Evolutionary conservation across 2,329 filamentous ascomycete species (phyloP), one percentile per base, ranked within the genome.

Genomic region (Ilyonectria sp.): DNA sequence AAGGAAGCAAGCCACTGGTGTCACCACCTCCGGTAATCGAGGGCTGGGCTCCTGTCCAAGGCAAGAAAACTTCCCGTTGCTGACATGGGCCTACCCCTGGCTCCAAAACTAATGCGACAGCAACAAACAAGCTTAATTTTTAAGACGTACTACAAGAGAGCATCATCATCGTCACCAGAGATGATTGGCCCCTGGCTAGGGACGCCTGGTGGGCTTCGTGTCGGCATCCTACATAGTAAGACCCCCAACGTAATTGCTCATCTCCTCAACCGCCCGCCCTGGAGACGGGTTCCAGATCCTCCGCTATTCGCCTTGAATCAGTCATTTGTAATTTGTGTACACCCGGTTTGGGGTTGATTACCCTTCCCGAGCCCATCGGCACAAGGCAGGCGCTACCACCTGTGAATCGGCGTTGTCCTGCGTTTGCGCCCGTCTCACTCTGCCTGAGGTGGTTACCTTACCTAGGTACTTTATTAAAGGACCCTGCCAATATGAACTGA

Each of bases 111-210:
- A n/a, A 21, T n/a, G 31, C 29, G 23, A 10, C 44, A 50, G 44
- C 10, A 47, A 58, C 43, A 66, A 66, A 66, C 53, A 66, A 66
- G 63, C 63, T 66, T 66, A 66, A 54, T 50, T 65, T 58, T 55
- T 35, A 53, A 29, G 40, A 33, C 50, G 15, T 37, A 33, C 29
- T 37, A 53, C 50, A 13, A 2, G 6, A 37, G 11, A 35, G 44
- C 46, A 66, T 37, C 13, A 43, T 61, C 26, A 47, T 53, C 33
- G 37, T 53, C 19, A 43, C 31, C 31, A 19, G 26, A 17, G 33
- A 54, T 58, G 26, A 66, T 66, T 62, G 63, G 63, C 53, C 10
- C 50, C 33, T 17, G 6, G 5, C 7, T 6, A 43, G 13, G 19
- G 19, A 40, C 33, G 8, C 52, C 47, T 5, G 29, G 57, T 46